These are phyloP conservation scores for Exobasidium rhododendri DNA, from an alignment of 1,284 basidiomycete species.

Conservation along the genomic window DNA sequence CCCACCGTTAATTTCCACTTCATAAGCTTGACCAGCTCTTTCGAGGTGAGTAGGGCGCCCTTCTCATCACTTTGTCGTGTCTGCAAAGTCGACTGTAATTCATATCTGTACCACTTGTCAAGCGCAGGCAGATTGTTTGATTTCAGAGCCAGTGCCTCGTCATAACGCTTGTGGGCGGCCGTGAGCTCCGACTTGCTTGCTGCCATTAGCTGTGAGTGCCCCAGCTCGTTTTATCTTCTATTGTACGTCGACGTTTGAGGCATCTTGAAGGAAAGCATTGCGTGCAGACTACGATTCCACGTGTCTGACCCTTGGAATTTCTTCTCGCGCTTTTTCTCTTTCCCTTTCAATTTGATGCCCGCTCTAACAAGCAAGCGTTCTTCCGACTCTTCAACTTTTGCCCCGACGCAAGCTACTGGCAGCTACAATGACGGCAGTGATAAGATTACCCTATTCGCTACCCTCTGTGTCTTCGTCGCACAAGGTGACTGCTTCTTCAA, in stretches of 20 bases:
- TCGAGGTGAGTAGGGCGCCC: neutral
- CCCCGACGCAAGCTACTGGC: too few relatives aligned
- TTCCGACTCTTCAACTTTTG: too few relatives aligned
- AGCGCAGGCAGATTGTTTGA: neutral
- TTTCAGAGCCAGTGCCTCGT: neutral
- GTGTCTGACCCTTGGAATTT: neutral
- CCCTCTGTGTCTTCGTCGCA: constrained; percentile 43
- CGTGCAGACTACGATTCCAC: neutral
- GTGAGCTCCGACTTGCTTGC: neutral
- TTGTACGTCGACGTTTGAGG: too few relatives aligned
- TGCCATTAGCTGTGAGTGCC: neutral
- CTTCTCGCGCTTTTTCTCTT: neutral
- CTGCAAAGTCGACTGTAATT: neutral
- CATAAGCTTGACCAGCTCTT: constrained; percentile 4
- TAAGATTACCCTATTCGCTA: constrained; percentile 47
- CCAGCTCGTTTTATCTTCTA: too few relatives aligned
- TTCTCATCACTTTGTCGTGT: neutral
- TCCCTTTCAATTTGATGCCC: neutral
- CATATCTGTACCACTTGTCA: neutral
- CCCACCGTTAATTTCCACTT: constrained; percentile 8
- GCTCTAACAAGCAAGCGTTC: too few relatives aligned
- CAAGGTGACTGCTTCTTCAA: constrained; percentile 31
- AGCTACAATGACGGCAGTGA: constrained; percentile 42
- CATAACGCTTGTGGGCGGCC: neutral
- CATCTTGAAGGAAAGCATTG: too few relatives aligned